Conservation (phyloP, 768 basidiomycete genomes). For the Mycena galopus region DNA sequence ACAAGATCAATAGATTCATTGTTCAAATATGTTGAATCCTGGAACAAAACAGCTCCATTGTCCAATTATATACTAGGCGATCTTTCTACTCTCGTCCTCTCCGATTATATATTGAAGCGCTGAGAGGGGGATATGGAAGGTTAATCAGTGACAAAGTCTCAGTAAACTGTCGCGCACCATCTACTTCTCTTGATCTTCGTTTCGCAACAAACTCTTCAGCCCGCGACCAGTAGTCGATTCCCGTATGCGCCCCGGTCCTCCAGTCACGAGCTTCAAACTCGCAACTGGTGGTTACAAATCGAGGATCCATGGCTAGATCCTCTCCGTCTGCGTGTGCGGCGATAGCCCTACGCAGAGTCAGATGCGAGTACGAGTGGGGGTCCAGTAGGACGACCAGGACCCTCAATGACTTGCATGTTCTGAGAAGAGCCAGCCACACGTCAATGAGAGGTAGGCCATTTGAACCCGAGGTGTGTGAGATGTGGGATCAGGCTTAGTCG, state of each 20-base stretch:
- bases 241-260: conserved; percentile 11
- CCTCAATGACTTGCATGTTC: not conserved
- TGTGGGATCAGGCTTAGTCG: not conserved
- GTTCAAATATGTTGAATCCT: too few relatives aligned
- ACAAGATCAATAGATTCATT: too few relatives aligned
- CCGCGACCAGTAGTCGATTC: conserved; percentile 10
- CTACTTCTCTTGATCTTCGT: conserved; percentile 1
- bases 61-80: too few relatives aligned
- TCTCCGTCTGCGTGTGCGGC: not conserved
- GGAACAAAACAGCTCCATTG: too few relatives aligned
- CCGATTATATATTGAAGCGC: too few relatives aligned
- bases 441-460: not conserved
- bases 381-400: not conserved
- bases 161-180: conserved; percentile 6
- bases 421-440: not conserved
- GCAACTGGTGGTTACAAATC: not conserved
- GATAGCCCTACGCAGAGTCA: not conserved
- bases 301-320: not conserved
- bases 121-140: too few relatives aligned
- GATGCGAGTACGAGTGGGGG: too few relatives aligned
- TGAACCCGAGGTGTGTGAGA: conserved; percentile 11
- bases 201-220: conserved; percentile 14
- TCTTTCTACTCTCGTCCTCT: too few relatives aligned
- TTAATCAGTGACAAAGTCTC: too few relatives aligned
- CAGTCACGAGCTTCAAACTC: not conserved